Evolutionary conservation across 1,284 basidiomycete genomes (phyloP).

Genomic region (Fomitiporia mediterranea): DNA sequence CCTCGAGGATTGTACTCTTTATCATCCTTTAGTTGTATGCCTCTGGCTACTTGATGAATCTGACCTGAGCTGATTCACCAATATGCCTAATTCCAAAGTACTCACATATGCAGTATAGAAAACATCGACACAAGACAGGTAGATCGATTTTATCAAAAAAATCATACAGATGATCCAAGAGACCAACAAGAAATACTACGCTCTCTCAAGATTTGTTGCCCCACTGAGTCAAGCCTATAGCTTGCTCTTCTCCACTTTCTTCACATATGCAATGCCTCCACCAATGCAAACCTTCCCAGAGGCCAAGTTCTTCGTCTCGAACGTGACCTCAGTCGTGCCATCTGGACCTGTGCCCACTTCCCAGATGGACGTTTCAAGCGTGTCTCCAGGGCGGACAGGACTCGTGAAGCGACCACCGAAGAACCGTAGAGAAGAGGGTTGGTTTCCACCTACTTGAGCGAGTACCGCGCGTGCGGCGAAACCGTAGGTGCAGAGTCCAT

Average conservation of each 20-base stretch:
- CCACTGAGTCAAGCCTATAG: constrained; percentile 42
- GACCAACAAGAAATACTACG: no score
- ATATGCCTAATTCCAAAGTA: no score
- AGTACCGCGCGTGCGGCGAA: constrained; percentile 74
- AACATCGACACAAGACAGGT: no score
- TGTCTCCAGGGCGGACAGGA: constrained; percentile 76
- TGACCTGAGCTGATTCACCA: no score
- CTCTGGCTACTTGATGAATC: no score
- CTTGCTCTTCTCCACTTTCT: constrained; percentile 48
- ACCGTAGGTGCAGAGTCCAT: constrained; percentile 76
- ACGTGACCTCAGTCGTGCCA: constrained; percentile 65
- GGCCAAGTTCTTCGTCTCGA: constrained; percentile 63
- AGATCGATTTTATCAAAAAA: no score
- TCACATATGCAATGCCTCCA: constrained; percentile 55
- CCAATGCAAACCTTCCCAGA: constrained; percentile 66
- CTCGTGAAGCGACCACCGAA: constrained; percentile 74
- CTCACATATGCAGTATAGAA: no score
- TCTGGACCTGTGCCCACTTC: constrained; percentile 63
- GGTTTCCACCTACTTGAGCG: constrained; percentile 51
- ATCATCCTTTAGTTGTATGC: no score
- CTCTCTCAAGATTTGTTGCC: no score
- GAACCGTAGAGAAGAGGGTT: constrained; percentile 56
- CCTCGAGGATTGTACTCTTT: no score
- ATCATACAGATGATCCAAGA: no score
- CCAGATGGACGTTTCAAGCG: constrained; percentile 75